phyloP scores from a whole-genome alignment of 2,329 filamentous ascomycete genomes.

The Fusarium aywerte region DNA sequence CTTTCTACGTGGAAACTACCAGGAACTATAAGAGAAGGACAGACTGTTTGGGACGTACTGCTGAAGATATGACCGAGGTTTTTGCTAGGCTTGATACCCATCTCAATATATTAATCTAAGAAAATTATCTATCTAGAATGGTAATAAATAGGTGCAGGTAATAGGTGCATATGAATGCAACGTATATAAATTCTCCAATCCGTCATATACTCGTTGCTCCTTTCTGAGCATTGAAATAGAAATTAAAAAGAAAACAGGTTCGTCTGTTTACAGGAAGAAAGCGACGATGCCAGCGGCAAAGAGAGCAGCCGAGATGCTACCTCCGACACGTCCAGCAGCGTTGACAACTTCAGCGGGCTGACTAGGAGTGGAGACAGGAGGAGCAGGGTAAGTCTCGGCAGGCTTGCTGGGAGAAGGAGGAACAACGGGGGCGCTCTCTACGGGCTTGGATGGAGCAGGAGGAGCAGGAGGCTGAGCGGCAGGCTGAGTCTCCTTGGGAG shows the following conservation, averaged over 20 bases:
- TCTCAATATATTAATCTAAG: slow-evolving; percentile 16
- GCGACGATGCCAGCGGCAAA: slow-evolving; percentile 27
- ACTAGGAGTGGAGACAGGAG: slow-evolving; percentile 5
- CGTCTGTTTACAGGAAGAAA: slow-evolving; percentile 27
- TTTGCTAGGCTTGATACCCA: no score
- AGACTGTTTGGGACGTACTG: no score
- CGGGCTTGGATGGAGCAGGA: slow-evolving; percentile 13
- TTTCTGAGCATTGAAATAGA: slow-evolving; percentile 3
- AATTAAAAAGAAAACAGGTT: background rate
- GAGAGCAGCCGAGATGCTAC: slow-evolving; percentile 14
- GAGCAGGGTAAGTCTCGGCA: slow-evolving; percentile 7
- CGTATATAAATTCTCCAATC: slow-evolving; percentile 22
- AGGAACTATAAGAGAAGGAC: no score
- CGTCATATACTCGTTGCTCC: slow-evolving; percentile 25
- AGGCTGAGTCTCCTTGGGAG: background rate
- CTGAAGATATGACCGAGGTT: no score
- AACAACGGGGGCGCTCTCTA: slow-evolving; percentile 6
- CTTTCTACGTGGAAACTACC: no score
- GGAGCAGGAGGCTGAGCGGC: slow-evolving; percentile 6
- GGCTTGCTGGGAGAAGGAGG: slow-evolving; percentile 9
- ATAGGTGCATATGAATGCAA: slow-evolving; percentile 27
- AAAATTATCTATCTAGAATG: slow-evolving; percentile 19
- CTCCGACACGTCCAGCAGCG: slow-evolving; percentile 24
- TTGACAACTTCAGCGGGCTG: slow-evolving; percentile 6
- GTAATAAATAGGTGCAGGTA: slow-evolving; percentile 19